Conservation (phyloP, 768 basidiomycete genomes). For the Mycena capillaripes region DNA sequence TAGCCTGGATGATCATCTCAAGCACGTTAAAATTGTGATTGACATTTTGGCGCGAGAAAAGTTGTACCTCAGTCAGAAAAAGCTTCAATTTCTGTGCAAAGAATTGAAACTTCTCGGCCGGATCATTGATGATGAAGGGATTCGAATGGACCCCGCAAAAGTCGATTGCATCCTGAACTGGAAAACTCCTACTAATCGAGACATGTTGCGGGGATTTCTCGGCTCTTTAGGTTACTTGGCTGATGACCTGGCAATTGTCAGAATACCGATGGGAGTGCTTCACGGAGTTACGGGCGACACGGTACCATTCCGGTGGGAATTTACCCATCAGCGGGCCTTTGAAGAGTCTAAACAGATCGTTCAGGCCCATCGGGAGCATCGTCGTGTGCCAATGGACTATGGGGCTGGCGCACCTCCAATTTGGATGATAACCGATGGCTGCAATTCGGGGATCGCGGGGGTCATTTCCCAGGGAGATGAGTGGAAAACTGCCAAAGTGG, state of each 20-base stretch:
- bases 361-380: background rate
- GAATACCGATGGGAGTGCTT: background rate
- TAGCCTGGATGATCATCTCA: slow-evolving; percentile 48
- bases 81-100: slow-evolving; percentile 46
- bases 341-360: background rate
- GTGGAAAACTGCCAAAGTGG: slow-evolving; percentile 44
- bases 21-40: slow-evolving; percentile 47
- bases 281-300: background rate
- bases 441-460: slow-evolving; percentile 22
- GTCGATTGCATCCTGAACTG: slow-evolving; percentile 51
- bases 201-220: background rate
- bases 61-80: slow-evolving; percentile 50
- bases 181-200: slow-evolving; percentile 41
- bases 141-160: slow-evolving; percentile 59
- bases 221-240: background rate
- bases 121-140: slow-evolving; percentile 51
- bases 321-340: no score
- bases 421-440: slow-evolving; percentile 36
- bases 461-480: slow-evolving; percentile 19
- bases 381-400: slow-evolving; percentile 43
- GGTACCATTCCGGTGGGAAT: background rate
- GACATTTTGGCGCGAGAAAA: slow-evolving; percentile 47
- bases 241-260: background rate
- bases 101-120: slow-evolving; percentile 50
- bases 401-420: slow-evolving; percentile 17